phyloP scores from a whole-genome alignment of 371 early-diverging fungal species.

The Basidiobolus meristosporus region DNA sequence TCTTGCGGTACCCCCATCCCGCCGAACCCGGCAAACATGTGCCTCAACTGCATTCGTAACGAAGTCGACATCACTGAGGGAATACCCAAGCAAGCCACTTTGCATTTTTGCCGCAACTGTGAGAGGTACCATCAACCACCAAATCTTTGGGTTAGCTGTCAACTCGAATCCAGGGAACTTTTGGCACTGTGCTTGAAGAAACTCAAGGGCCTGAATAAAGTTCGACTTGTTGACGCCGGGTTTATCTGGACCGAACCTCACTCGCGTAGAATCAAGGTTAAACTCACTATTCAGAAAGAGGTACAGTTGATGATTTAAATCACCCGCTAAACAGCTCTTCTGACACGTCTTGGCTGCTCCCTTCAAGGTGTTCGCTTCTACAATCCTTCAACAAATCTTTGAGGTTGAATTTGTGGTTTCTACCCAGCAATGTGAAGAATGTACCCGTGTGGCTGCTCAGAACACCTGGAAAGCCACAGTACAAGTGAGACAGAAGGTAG shows the following conservation, averaged over 20 bases:
- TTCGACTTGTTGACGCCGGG: conserved; percentile 90
- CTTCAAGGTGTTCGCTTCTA: conserved; percentile 83
- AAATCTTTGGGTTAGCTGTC: conserved; percentile 72
- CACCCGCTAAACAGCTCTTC: too few relatives aligned
- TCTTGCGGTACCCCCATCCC: conserved; percentile 92
- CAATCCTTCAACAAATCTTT: conserved; percentile 89
- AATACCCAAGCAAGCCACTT: conserved; percentile 85
- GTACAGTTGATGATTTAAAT: too few relatives aligned
- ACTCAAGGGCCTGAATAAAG: conserved; percentile 75
- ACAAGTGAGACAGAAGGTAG: conserved; percentile 97
- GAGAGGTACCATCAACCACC: conserved; percentile 97
- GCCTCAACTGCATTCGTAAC: conserved; percentile 92
- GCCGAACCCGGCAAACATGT: conserved; percentile 96
- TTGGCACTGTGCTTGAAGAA: conserved; percentile 88
- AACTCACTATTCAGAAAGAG: conserved; percentile 96
- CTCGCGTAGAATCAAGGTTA: conserved; percentile 84
- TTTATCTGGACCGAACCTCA: conserved; percentile 99
- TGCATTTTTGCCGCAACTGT: conserved; percentile 93
- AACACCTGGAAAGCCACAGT: conserved; percentile 98
- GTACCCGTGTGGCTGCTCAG: conserved; percentile 93
- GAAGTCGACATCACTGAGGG: conserved; percentile 95
- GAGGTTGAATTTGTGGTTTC: conserved; percentile 90
- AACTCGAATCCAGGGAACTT: conserved; percentile 87
- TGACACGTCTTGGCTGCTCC: not conserved
- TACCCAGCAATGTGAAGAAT: conserved; percentile 93